These are phyloP conservation scores for Kwoniella sp. DNA, from an alignment of 768 basidiomycete species.

Conservation along the genomic window DNA sequence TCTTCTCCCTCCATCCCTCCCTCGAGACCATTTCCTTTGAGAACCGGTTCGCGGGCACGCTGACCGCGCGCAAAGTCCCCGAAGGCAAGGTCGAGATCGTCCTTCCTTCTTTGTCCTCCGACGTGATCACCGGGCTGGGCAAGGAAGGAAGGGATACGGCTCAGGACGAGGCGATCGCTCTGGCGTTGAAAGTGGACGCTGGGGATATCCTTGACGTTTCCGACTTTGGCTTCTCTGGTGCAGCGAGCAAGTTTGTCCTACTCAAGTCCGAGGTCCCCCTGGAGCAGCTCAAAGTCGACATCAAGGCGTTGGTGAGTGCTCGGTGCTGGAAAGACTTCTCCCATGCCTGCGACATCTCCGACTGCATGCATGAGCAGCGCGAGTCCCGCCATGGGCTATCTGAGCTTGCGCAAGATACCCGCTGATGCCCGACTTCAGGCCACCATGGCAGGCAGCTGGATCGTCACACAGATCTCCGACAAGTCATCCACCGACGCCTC, in stretches of 20 bases:
- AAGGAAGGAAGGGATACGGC: background rate
- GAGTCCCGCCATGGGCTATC: no score
- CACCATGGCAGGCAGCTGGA: background rate
- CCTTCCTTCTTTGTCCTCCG: slow-evolving; percentile 9
- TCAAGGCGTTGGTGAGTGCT: slow-evolving; percentile 19
- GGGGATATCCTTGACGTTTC: slow-evolving; percentile 6
- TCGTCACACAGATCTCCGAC: background rate
- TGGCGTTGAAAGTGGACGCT: background rate
- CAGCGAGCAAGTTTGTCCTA: slow-evolving; percentile 11
- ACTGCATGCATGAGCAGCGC: no score
- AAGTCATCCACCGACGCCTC: no score
- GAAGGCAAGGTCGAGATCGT: slow-evolving; percentile 13
- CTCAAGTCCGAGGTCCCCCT: slow-evolving; percentile 9
- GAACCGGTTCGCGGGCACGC: slow-evolving; percentile 20
- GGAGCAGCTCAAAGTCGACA: slow-evolving; percentile 5
- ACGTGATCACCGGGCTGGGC: background rate
- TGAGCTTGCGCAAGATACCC: no score
- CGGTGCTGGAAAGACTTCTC: background rate
- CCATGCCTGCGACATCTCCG: no score
- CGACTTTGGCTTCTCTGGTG: slow-evolving; percentile 6
- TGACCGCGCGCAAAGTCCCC: slow-evolving; percentile 5
- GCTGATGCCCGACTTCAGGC: no score
- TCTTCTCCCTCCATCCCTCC: slow-evolving; percentile 24
- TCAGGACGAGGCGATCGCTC: background rate
- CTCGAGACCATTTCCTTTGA: slow-evolving; percentile 7